These are phyloP conservation scores for Chlamydomonas urium DNA, from an alignment of 139 green algal genomes.

Conservation along the genomic window DNA sequence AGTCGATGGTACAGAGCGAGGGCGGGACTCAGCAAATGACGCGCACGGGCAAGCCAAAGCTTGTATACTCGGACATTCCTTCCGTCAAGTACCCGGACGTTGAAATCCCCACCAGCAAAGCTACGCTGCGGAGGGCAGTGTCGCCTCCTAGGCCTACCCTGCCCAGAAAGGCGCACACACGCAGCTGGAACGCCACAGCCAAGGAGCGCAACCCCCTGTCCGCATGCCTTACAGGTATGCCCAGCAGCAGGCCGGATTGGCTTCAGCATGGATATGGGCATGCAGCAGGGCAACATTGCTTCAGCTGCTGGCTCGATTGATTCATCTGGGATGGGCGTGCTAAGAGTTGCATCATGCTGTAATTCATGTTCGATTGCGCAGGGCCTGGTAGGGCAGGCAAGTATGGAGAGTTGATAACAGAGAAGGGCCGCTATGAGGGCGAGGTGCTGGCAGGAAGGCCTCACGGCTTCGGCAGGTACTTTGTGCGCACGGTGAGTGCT, in stretches of 20 bases:
- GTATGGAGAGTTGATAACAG: conserved; percentile 38
- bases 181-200: conserved; percentile 27
- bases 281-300: background rate
- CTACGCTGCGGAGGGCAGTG: conserved; percentile 18
- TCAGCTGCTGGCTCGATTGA: background rate
- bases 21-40: no score
- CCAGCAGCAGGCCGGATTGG: background rate
- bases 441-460: conserved; percentile 58
- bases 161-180: conserved; percentile 12
- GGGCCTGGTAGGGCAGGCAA: conserved; percentile 49
- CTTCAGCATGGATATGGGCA: background rate
- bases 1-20: background rate
- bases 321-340: background rate
- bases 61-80: background rate
- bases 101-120: conserved; percentile 11
- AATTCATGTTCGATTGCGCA: background rate
- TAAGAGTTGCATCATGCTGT: background rate
- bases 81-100: conserved; percentile 17
- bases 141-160: conserved; percentile 23
- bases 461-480: conserved; percentile 49
- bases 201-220: conserved; percentile 47
- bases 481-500: conserved; percentile 29
- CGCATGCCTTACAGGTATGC: conserved; percentile 43
- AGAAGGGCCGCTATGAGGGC: conserved; percentile 46
- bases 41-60: background rate